Evolutionary conservation across 1,139 yeast species (phyloP), one percentile per base, ranked within the genome.

Genomic region (Lizanozyma gosingica): DNA sequence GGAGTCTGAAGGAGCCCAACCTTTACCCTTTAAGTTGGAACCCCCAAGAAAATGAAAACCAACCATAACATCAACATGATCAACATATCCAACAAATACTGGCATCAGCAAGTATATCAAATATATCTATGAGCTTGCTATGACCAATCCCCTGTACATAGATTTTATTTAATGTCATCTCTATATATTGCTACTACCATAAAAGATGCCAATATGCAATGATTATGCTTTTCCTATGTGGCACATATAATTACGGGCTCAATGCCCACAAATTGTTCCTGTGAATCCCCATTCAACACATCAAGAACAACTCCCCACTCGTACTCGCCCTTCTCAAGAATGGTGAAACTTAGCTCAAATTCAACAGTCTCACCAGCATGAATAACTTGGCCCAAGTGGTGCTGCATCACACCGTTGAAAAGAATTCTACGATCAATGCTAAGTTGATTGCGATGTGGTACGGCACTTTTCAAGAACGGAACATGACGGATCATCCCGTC

Each of bases 261-360:
- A 38, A 64, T 49, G 14, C 60, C 58, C 15, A 58, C 55, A 1
- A 59, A 46, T 36, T 58, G 56, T 27, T 42, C 42, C 16, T 39
- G 33, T 39, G 32, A 47, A 36, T 49, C 50, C 35, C 48, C 52
- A 35, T 52, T 56, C 16, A 55, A 44, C 22, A 70, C 72, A 45
- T 85, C 94, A 46, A 84, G 67, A 2, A 83, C 60, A 0, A 79
- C 73, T 0, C 88, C 85, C 87, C 94, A 83, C 55, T 83, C 90
- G 53, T 79, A 84, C 41, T 78, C 83, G 1, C 95, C 95, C 35
- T 71, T 69, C 40, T 80, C 84, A 39, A 86, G 60, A 15, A 83
- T 69, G 16, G 79, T 71, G 42, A 81, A 73, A 4, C 86, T 80
- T 39, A 80, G 52, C 15, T 64, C 65, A 14, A 76, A 56, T 8